These are phyloP conservation scores for Saccharomycopsis guyanensis DNA, from an alignment of 805 yeast species.

Conservation along the genomic window DNA sequence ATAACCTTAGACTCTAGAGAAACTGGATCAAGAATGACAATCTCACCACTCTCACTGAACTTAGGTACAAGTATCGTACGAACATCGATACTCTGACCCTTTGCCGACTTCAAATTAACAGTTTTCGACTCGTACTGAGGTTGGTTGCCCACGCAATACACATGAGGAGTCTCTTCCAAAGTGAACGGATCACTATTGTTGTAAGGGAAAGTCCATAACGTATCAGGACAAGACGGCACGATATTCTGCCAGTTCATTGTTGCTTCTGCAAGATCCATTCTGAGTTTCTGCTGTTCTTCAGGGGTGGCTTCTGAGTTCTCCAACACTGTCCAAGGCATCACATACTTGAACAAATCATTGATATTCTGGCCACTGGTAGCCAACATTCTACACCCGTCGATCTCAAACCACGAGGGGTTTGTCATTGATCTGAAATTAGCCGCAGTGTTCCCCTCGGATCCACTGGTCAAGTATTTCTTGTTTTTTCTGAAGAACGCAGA, in stretches of 20 bases:
- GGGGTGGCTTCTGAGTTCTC: constrained; percentile 20
- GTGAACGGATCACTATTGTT: constrained; percentile 72
- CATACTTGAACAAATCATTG: constrained; percentile 66
- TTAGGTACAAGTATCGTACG: constrained; percentile 62
- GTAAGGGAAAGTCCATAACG: constrained; percentile 84
- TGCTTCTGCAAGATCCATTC: constrained; percentile 53
- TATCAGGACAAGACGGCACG: constrained; percentile 95
- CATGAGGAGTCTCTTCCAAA: constrained; percentile 74
- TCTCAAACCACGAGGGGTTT: constrained; percentile 69
- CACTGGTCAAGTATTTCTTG: constrained; percentile 30
- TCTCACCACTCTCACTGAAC: constrained; percentile 56
- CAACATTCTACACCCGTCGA: constrained; percentile 48
- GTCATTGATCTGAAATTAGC: constrained; percentile 37
- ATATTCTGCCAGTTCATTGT: constrained; percentile 79
- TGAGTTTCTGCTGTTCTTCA: constrained; percentile 23
- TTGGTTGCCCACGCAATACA: constrained; percentile 84
- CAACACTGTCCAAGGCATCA: constrained; percentile 34
- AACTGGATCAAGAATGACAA: constrained; percentile 53
- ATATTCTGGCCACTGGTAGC: constrained; percentile 85
- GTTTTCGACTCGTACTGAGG: constrained; percentile 44
- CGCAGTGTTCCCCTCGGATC: too few relatives aligned
- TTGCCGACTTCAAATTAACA: constrained; percentile 27
- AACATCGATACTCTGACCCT: constrained; percentile 26
- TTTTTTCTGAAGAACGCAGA: constrained; percentile 53
- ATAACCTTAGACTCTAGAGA: constrained; percentile 51